A percentile compares a stretch with the other conserved stretches of the same genome.
Evolutionary conservation across 2,329 filamentous ascomycete species (phyloP).

Genomic region (Ceratocystis colombiana): DNA sequence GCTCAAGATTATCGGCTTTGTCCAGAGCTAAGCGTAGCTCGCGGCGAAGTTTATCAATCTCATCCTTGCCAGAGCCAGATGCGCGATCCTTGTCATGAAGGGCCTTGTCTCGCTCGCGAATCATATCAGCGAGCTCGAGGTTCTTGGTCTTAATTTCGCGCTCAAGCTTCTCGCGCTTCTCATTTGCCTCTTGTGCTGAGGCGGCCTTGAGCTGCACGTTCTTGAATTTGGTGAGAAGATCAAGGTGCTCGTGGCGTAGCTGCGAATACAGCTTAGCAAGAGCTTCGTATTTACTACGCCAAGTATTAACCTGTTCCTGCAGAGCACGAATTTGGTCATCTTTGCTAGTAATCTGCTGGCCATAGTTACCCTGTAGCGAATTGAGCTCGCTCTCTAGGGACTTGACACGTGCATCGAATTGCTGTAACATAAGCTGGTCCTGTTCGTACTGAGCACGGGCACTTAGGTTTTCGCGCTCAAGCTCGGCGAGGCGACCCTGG

Average conservation of each 20-base stretch:
- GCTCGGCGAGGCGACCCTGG: slow-evolving; percentile 85
- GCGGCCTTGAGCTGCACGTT: slow-evolving; percentile 90
- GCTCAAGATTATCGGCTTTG: slow-evolving; percentile 81
- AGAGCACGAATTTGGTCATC: slow-evolving; percentile 89
- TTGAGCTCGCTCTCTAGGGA: slow-evolving; percentile 76
- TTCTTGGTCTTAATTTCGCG: slow-evolving; percentile 99
- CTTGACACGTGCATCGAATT: slow-evolving; percentile 92
- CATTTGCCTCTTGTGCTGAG: slow-evolving; percentile 93
- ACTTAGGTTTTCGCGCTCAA: slow-evolving; percentile 90
- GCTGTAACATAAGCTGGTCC: slow-evolving; percentile 94
- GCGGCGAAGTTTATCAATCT: slow-evolving; percentile 86
- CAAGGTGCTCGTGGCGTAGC: slow-evolving; percentile 85
- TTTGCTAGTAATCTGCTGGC: slow-evolving; percentile 76
- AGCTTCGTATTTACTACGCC: slow-evolving; percentile 93
- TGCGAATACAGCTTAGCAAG: slow-evolving; percentile 96
- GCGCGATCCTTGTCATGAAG: slow-evolving; percentile 84
- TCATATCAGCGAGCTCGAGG: slow-evolving; percentile 97
- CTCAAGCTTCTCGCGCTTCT: slow-evolving; percentile 86
- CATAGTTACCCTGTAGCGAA: slow-evolving; percentile 71
- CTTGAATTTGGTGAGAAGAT: slow-evolving; percentile 94
- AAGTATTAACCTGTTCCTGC: slow-evolving; percentile 95
- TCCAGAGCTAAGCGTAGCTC: slow-evolving; percentile 89
- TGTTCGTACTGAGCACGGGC: slow-evolving; percentile 90
- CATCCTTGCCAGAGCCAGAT: slow-evolving; percentile 80
- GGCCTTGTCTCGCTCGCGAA: slow-evolving; percentile 86